Evolutionary conservation across 2,329 filamentous ascomycete species (phyloP).

Genomic region (Pseudocercospora pini-densiflorae): DNA sequence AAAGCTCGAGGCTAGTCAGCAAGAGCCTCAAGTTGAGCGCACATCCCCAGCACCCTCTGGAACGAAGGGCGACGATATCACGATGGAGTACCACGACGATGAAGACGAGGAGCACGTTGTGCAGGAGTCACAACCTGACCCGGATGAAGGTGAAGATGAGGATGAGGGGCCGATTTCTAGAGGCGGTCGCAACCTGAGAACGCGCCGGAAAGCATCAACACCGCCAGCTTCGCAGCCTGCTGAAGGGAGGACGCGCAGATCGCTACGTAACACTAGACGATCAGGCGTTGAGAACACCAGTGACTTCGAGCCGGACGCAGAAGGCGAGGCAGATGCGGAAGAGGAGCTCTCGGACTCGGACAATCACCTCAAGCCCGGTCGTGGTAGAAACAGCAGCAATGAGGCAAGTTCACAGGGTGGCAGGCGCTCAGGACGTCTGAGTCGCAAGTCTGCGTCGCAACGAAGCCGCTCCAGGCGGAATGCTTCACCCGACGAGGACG

Average conservation of each 20-base stretch:
- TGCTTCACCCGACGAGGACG: constrained; percentile 52
- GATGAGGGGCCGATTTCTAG: constrained; percentile 59
- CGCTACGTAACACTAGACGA: constrained; percentile 48
- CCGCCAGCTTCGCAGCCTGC: constrained; percentile 39
- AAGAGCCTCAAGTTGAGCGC: constrained; percentile 39
- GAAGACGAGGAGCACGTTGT: constrained; percentile 51
- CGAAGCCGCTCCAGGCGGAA: constrained; percentile 49
- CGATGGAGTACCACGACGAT: constrained; percentile 38
- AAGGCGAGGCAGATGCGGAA: constrained; percentile 58
- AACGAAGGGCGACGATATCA: constrained; percentile 27
- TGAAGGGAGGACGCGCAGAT: constrained; percentile 42
- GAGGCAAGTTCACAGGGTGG: constrained; percentile 44
- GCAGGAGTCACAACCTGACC: constrained; percentile 44
- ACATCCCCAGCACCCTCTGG: constrained; percentile 37
- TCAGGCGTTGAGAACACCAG: constrained; percentile 59
- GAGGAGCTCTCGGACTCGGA: constrained; percentile 58
- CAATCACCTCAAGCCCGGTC: constrained; percentile 51
- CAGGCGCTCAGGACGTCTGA: constrained; percentile 58
- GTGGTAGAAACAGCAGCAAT: constrained; percentile 52
- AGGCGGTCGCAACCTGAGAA: constrained; percentile 46
- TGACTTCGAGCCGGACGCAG: constrained; percentile 65
- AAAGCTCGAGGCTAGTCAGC: constrained; percentile 31
- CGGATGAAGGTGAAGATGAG: constrained; percentile 57
- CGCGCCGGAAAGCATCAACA: constrained; percentile 37
- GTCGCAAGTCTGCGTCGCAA: constrained; percentile 52